Evolutionary conservation across 495 filamentous ascomycete genomes (phyloP).

Genomic region (Niebla homalea): DNA sequence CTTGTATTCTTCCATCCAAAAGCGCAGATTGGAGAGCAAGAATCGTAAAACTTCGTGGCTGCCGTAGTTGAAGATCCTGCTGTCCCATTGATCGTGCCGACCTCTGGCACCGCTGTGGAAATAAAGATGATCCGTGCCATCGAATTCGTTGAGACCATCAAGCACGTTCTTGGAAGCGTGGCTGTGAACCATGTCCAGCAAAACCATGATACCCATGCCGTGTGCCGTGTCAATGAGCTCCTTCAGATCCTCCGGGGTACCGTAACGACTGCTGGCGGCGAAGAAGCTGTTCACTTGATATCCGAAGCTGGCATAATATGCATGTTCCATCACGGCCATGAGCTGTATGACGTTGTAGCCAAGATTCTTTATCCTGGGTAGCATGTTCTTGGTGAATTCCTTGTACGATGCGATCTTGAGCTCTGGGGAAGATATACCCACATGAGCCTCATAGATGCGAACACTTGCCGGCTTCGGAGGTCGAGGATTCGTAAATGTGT

Average conservation of each 20-base stretch:
- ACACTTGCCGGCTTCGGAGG: slow-evolving; percentile 76
- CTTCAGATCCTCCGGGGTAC: slow-evolving; percentile 86
- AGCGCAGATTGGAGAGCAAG: slow-evolving; percentile 84
- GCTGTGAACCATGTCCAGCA: slow-evolving; percentile 93
- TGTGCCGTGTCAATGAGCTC: slow-evolving; percentile 94
- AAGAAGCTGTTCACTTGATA: slow-evolving; percentile 99
- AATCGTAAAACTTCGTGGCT: slow-evolving; percentile 89
- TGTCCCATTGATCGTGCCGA: slow-evolving; percentile 87
- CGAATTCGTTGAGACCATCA: slow-evolving; percentile 89
- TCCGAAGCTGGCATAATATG: slow-evolving; percentile 97
- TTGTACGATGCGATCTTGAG: slow-evolving; percentile 83
- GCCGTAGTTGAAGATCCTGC: slow-evolving; percentile 92
- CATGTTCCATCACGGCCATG: slow-evolving; percentile 99
- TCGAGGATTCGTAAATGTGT: slow-evolving; percentile 67
- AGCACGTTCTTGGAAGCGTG: slow-evolving; percentile 95
- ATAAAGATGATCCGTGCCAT: slow-evolving; percentile 87
- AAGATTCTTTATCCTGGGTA: slow-evolving; percentile 77
- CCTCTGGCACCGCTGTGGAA: slow-evolving; percentile 82
- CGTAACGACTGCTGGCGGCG: slow-evolving; percentile 91
- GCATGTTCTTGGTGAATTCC: slow-evolving; percentile 85
- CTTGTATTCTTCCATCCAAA: slow-evolving; percentile 97
- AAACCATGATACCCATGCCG: slow-evolving; percentile 75
- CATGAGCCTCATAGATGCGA: slow-evolving; percentile 93
- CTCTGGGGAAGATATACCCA: slow-evolving; percentile 92
- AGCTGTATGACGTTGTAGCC: slow-evolving; percentile 97